Evolutionary conservation across 1,139 yeast species (phyloP), one percentile per base, ranked within the genome.

Genomic region (Zygosaccharomyces sapae): DNA sequence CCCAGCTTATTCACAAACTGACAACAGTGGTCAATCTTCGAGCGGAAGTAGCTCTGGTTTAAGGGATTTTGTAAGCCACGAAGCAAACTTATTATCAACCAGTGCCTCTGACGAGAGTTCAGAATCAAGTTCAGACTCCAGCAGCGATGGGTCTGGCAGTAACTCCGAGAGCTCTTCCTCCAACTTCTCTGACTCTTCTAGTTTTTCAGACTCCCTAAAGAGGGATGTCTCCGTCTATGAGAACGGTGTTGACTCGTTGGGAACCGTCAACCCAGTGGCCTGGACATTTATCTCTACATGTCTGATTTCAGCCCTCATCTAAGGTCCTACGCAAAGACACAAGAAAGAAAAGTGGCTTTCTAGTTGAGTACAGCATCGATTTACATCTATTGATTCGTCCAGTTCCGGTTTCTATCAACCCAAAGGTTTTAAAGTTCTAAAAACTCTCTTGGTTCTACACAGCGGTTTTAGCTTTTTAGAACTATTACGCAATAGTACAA

Each of bases 1-100:
- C 3, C 60, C 71, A 6, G 56, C 54, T 16, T 71, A 68, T 49
- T 61, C 70, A 4, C 52, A 67, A 4, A 68, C 73, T 9, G 10
- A 27, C 18, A 37, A 18, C 29, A 18, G 40, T 10, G 13, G 19
- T 18, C 40, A 37, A 9, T 31, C 27, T 16, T 27, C 41, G 16
- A 38, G 34, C 41, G 19, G 24, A 5, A 34, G 29, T 12, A 12
- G 20, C 16, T 8, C 16, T 31, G 9, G 34, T n/a, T 18, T 18
- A 13, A 9, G 5, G 13, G 34, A 18, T 9, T 31, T 18, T 5
- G 16, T 7, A 9, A n/a, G 19, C 34, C 19, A 31, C 8, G 34
- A 12, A 6, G 13, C 20, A 5, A 18, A n/a, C 18, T 31, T 18
- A 13, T 2, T 4, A 5, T 31, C 34, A 13, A 13, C 34, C 16